Base-by-base conservation (phyloP, 768 basidiomycete genomes). In the Clavulina sp. region DNA sequence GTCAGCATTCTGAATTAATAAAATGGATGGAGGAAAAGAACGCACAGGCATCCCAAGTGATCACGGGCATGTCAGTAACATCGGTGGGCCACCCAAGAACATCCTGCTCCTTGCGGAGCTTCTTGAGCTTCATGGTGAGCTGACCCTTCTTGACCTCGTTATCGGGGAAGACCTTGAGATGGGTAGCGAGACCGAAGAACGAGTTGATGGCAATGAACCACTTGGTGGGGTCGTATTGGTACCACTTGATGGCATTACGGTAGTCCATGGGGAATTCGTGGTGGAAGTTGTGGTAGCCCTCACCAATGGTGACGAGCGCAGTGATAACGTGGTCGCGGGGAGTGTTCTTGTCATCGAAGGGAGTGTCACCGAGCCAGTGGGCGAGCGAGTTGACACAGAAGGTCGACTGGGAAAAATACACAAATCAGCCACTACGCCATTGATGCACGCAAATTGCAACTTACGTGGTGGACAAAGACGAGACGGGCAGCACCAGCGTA, bases 281-380 rank as follows among this genome's bases (percentile, higher is more conserved):
- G 69, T 96, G 91, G 77, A 93, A 93, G 67, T 96, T 96, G 73
- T 96, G 91, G 70, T 96, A 96, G 16, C 91, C 91, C 66, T 96
- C 91, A 50, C 91, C 91, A 60, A 92, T 80, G 33, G 91, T 95
- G 55, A 78, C 81, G 29, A 95, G 69, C 2, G 91, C 91, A 29
- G 89, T 92, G 62, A 92, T 63, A 54, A 89, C 63, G 66, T 92
- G 89, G 65, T 93, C 88, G 49, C 81, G 74, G 18, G 91, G 89
- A 5, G 86, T 84, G 66, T 91, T 86, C 69, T 91, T 92, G 76
- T 91, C 86, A 66, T 93, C 89, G 61, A 89, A 93, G 23, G 88
- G 85, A 5, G 82, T 69, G 54, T 89, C 88, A 47, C 91, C 91
- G 55, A 96, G 78, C 86, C 86, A 95, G 66, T 96, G 91, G 16